Evolutionary conservation across 2,329 filamentous ascomycete species (phyloP).

Genomic region (Arthrobotrys iridis): DNA sequence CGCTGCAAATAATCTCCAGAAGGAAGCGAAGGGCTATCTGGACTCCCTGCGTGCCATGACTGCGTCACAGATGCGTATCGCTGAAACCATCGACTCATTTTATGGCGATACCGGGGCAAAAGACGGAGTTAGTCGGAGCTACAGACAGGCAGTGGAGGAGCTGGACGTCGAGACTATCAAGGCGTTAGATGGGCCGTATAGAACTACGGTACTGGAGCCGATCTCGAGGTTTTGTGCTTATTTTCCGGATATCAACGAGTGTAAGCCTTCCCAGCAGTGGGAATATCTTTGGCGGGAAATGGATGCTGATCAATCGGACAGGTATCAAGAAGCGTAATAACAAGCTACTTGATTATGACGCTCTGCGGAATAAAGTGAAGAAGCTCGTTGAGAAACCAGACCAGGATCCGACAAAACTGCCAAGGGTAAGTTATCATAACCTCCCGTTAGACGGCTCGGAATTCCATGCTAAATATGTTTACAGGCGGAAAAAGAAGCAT

Average conservation of each 20-base stretch:
- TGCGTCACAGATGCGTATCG: conserved; percentile 98
- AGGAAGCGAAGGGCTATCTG: conserved; percentile 97
- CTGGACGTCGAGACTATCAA: conserved; percentile 98
- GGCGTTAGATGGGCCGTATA: conserved; percentile 93
- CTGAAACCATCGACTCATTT: conserved; percentile 98
- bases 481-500: conserved; percentile 87
- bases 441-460: not conserved
- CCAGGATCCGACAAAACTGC: conserved; percentile 96
- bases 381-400: conserved; percentile 97
- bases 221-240: conserved; percentile 97
- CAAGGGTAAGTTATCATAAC: conserved; percentile 66
- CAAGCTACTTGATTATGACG: conserved; percentile 98
- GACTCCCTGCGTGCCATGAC: conserved; percentile 99
- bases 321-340: conserved; percentile 98
- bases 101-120: conserved; percentile 95
- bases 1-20: conserved; percentile 88
- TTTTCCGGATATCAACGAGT: conserved; percentile 98
- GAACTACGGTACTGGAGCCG: conserved; percentile 92
- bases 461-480: not conserved
- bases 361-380: conserved; percentile 94
- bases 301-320: conserved; percentile 59
- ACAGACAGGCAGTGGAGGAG: conserved; percentile 98
- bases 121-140: conserved; percentile 94
- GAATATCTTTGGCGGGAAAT: not conserved
- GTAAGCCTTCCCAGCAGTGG: conserved; percentile 64